Percentiles rank a stretch among this genome's conserved stretches.
Conservation (phyloP, 805 yeast genomes). For the Wickerhamomyces alni region DNA sequence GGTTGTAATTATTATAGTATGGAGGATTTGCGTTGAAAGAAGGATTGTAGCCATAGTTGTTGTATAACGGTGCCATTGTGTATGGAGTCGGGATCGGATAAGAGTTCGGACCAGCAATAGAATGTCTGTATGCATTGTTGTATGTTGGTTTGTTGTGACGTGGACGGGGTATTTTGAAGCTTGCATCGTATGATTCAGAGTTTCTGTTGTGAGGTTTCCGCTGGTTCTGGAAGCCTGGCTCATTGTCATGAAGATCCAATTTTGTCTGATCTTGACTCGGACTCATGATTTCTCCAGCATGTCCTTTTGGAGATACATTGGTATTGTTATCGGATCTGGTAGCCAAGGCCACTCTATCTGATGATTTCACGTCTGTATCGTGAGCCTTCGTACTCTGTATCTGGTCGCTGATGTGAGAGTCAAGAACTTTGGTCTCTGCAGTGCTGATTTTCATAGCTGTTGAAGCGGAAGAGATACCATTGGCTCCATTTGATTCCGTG, state of each 20-base stretch:
- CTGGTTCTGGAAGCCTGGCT: too few relatives aligned
- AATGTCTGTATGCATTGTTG: conserved; percentile 14
- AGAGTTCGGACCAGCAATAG: conserved; percentile 10
- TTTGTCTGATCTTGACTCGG: too few relatives aligned
- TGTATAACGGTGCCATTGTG: conserved; percentile 6
- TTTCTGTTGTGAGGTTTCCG: conserved; percentile 13
- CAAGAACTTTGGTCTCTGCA: background rate
- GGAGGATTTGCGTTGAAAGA: conserved; percentile 2
- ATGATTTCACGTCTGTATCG: too few relatives aligned
- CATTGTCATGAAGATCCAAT: too few relatives aligned
- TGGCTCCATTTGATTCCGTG: background rate
- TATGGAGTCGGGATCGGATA: conserved; percentile 5
- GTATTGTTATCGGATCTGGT: too few relatives aligned
- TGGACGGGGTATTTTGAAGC: too few relatives aligned
- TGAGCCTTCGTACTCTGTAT: too few relatives aligned
- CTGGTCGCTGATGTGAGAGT: too few relatives aligned
- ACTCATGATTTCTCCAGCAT: too few relatives aligned
- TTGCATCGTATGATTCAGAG: conserved; percentile 13
- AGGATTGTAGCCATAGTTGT: conserved; percentile 11
- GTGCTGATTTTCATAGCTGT: background rate
- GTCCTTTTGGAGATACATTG: conserved; percentile 1
- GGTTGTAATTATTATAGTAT: conserved; percentile 1
- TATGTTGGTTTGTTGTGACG: conserved; percentile 7
- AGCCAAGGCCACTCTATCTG: too few relatives aligned
- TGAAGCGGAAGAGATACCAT: background rate